phyloP scores from a whole-genome alignment of 2,329 filamentous ascomycete species.

The Xylaria polymorpha region DNA sequence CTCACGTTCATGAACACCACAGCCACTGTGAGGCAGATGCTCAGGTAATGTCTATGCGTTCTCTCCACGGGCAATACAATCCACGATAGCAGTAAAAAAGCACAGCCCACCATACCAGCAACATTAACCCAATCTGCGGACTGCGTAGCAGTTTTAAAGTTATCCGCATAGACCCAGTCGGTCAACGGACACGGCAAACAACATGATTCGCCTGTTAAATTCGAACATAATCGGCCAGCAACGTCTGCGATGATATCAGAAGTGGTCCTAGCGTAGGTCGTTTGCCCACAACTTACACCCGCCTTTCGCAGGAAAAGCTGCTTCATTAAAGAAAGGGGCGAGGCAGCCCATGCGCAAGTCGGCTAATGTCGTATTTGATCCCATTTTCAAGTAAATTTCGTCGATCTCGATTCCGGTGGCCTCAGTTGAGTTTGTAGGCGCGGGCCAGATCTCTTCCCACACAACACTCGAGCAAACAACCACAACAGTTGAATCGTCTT shows the following conservation, averaged over 20 bases:
- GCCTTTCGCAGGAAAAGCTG: slow-evolving; percentile 62
- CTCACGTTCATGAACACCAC: slow-evolving; percentile 83
- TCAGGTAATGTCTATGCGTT: slow-evolving; percentile 92
- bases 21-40: slow-evolving; percentile 82
- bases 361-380: slow-evolving; percentile 34
- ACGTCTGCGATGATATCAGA: slow-evolving; percentile 56
- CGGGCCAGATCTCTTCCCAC: slow-evolving; percentile 14
- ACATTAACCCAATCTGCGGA: slow-evolving; percentile 88
- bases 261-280: slow-evolving; percentile 13
- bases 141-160: slow-evolving; percentile 68
- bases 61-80: slow-evolving; percentile 83
- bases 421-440: slow-evolving; percentile 6
- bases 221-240: slow-evolving; percentile 66
- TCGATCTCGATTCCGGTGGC: slow-evolving; percentile 14
- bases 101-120: slow-evolving; percentile 74
- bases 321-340: slow-evolving; percentile 74
- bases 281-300: slow-evolving; percentile 47
- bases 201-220: slow-evolving; percentile 67
- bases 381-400: slow-evolving; percentile 31
- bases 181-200: slow-evolving; percentile 92
- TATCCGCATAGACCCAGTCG: slow-evolving; percentile 76
- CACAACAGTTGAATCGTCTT: slow-evolving; percentile 11
- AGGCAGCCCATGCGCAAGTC: slow-evolving; percentile 66
- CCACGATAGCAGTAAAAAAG: slow-evolving; percentile 85
- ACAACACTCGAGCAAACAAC: slow-evolving; percentile 5